Evolutionary conservation across 2,329 filamentous ascomycete species (phyloP).

Genomic region (Aspergillus ustus): DNA sequence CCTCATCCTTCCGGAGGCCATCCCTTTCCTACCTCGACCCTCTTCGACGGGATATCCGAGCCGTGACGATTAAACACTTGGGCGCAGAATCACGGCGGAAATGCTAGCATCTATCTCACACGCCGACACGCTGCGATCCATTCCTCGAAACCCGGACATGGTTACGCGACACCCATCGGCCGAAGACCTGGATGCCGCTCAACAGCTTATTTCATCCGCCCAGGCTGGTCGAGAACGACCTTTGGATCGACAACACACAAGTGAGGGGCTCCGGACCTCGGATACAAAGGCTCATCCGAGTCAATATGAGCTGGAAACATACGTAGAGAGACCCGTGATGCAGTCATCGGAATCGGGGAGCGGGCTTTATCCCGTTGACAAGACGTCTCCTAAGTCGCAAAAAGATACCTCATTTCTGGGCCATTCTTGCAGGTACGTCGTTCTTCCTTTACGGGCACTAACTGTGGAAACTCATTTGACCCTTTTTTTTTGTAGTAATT

Average conservation of each 20-base stretch:
- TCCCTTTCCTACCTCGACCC: constrained; percentile 17
- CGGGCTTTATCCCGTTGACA: constrained; percentile 24
- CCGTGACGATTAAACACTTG: constrained; percentile 8
- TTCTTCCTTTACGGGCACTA: background rate
- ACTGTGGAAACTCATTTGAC: constrained; percentile 4
- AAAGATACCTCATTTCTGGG: constrained; percentile 46
- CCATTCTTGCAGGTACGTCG: constrained; percentile 47
- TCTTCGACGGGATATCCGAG: constrained; percentile 7
- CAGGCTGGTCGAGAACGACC: constrained; percentile 47
- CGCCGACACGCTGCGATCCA: constrained; percentile 43
- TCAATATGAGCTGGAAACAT: constrained; percentile 21
- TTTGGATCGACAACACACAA: constrained; percentile 33
- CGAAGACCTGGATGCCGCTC: constrained; percentile 53
- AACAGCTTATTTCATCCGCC: constrained; percentile 53
- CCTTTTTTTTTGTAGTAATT: constrained; percentile 71
- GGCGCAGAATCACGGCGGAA: constrained; percentile 23
- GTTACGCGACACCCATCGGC: constrained; percentile 50
- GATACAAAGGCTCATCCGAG: constrained; percentile 23
- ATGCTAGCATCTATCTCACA: constrained; percentile 44
- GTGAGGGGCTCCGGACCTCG: constrained; percentile 22
- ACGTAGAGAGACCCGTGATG: constrained; percentile 25
- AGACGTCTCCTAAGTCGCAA: constrained; percentile 42
- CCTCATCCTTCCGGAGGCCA: constrained; percentile 19
- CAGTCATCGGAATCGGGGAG: constrained; percentile 23
- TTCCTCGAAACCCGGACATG: constrained; percentile 35